Percentiles rank a stretch among this genome's conserved stretches.
Evolutionary conservation across 306 rosid genomes (phyloP).

Genomic region (Psophocarpus tetragonolobus): DNA sequence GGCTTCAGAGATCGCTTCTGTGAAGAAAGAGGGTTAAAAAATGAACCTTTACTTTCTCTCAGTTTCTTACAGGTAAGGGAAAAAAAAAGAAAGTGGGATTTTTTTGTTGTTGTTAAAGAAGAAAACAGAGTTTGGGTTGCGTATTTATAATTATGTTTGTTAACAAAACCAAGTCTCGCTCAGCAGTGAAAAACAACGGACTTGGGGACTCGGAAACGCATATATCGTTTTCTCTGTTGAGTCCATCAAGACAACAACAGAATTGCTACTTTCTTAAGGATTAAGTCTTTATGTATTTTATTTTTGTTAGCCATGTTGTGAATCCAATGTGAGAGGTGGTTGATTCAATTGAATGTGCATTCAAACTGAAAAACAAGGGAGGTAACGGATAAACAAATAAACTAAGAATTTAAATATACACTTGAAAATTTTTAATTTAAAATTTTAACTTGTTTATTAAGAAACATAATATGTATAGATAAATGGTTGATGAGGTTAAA

Average conservation of each 20-base stretch:
- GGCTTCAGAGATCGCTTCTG: conserved; percentile 29
- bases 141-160: not conserved
- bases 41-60: conserved; percentile 19
- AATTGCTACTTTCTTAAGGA: not conserved
- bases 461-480: not conserved
- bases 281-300: too few relatives aligned
- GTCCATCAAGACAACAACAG: not conserved
- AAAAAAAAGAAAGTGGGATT: not conserved
- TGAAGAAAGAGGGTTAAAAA: conserved; percentile 4
- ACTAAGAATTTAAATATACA: too few relatives aligned
- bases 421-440: too few relatives aligned
- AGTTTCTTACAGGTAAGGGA: not conserved
- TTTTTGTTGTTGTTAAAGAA: not conserved
- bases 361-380: too few relatives aligned
- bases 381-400: too few relatives aligned
- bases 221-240: not conserved
- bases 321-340: too few relatives aligned
- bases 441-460: too few relatives aligned
- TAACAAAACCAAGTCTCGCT: not conserved
- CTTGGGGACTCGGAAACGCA: conserved; percentile 25
- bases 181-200: not conserved
- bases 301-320: too few relatives aligned
- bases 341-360: too few relatives aligned
- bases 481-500: not conserved
- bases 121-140: not conserved